phyloP scores from a whole-genome alignment of 2,329 filamentous ascomycete species.

The Aspergillus pseudonomiae region DNA sequence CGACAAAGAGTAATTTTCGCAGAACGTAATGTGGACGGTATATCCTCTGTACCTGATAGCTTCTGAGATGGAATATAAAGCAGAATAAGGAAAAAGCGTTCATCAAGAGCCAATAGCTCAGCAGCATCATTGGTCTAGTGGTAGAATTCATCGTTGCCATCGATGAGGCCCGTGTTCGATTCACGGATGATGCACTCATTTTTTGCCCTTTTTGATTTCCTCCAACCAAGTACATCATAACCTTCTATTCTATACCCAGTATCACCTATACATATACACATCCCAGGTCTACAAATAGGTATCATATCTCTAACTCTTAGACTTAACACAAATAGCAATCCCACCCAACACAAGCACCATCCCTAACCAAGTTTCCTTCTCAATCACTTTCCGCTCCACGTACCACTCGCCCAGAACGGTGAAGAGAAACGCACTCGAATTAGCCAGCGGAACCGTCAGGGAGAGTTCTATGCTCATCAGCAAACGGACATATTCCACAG shows the following conservation, averaged over 20 bases:
- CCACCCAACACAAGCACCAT: constrained; percentile 78
- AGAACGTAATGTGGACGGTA: too few relatives aligned
- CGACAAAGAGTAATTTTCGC: too few relatives aligned
- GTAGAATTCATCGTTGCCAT: constrained; percentile 51
- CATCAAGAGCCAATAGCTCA: not conserved
- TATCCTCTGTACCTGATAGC: too few relatives aligned
- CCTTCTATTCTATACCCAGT: not conserved
- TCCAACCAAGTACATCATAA: not conserved
- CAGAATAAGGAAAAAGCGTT: rapidly evolving
- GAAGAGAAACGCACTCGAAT: constrained; percentile 93
- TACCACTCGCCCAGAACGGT: constrained; percentile 95
- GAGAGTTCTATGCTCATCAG: constrained; percentile 68
- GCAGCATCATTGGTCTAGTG: constrained; percentile 49
- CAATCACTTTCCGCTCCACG: constrained; percentile 89
- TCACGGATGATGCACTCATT: constrained; percentile 47
- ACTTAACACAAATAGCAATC: constrained; percentile 80
- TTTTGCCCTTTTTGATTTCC: constrained; percentile 19
- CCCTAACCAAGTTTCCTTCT: constrained; percentile 79
- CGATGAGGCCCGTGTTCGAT: constrained; percentile 52
- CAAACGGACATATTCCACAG: too few relatives aligned
- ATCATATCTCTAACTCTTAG: constrained; percentile 31
- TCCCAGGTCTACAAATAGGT: too few relatives aligned
- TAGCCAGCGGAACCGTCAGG: constrained; percentile 91
- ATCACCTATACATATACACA: too few relatives aligned
- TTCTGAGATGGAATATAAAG: not conserved